These are phyloP conservation scores for Xylaria sp. DNA, from an alignment of 2,329 filamentous ascomycete species.

Conservation along the genomic window DNA sequence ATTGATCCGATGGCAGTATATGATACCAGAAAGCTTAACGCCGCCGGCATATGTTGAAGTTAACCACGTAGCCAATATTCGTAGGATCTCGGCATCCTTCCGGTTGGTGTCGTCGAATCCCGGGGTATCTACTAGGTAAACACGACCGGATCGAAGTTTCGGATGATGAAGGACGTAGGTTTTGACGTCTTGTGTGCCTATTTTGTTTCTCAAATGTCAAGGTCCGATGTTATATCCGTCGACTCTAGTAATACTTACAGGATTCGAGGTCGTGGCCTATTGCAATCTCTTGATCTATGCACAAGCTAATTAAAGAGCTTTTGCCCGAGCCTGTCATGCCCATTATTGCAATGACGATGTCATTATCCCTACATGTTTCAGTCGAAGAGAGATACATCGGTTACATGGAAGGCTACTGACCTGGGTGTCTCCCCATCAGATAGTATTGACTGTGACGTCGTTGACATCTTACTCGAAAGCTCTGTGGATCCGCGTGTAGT, in stretches of 20 bases:
- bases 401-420: not conserved
- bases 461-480: not conserved
- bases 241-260: slow-evolving; percentile 16
- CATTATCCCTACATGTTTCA: slow-evolving; percentile 5
- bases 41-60: too few relatives aligned
- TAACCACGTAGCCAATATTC: too few relatives aligned
- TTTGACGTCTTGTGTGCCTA: slow-evolving; percentile 33
- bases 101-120: too few relatives aligned
- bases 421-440: not conserved
- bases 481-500: not conserved
- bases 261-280: slow-evolving; percentile 33
- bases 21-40: too few relatives aligned
- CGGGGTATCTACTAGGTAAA: too few relatives aligned
- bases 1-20: too few relatives aligned
- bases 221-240: not conserved
- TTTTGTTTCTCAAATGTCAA: not conserved
- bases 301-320: slow-evolving; percentile 30
- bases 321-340: slow-evolving; percentile 36
- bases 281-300: slow-evolving; percentile 8
- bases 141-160: slow-evolving; percentile 10
- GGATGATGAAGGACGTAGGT: slow-evolving; percentile 21
- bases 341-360: slow-evolving; percentile 30
- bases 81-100: too few relatives aligned
- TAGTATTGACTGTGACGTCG: not conserved
- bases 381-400: not conserved